Percentiles rank a stretch among this genome's conserved stretches.
Evolutionary conservation across 176 grass and related monocot species (phyloP).

Genomic region (Phragmites australis): DNA sequence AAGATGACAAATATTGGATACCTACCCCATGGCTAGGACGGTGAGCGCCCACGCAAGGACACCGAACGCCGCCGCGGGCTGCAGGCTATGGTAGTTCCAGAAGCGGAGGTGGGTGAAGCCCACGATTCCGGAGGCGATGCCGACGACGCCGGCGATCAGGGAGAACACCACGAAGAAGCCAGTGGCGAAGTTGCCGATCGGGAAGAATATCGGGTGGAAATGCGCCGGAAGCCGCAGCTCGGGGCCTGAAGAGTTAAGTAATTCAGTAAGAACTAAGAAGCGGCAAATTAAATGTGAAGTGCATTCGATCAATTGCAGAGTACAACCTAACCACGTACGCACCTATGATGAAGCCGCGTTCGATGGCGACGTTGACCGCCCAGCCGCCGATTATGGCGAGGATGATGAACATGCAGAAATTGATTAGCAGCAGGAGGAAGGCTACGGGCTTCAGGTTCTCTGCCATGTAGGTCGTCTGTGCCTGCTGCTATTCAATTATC

Average conservation of each 20-base stretch:
- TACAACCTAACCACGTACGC: too few species aligned
- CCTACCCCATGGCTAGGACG: slow-evolving; percentile 73
- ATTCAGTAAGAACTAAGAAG: too few species aligned
- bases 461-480: slow-evolving; percentile 36
- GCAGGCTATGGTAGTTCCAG: slow-evolving; percentile 71
- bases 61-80: slow-evolving; percentile 51
- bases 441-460: slow-evolving; percentile 52
- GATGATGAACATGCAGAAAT: slow-evolving; percentile 76
- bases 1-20: too few species aligned
- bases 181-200: slow-evolving; percentile 87
- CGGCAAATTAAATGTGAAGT: too few species aligned
- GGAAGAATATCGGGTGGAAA: slow-evolving; percentile 82
- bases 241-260: too few species aligned
- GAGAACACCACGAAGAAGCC: slow-evolving; percentile 92
- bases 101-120: slow-evolving; percentile 65
- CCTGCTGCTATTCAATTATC: too few species aligned
- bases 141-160: slow-evolving; percentile 64
- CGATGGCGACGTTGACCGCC: slow-evolving; percentile 65
- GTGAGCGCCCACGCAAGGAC: slow-evolving; percentile 72
- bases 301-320: too few species aligned
- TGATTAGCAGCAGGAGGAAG: slow-evolving; percentile 63
- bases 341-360: slow-evolving; percentile 81
- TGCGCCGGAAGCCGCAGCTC: slow-evolving; percentile 71
- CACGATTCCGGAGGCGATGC: slow-evolving; percentile 53
- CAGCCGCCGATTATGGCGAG: slow-evolving; percentile 74